Conservation (phyloP, 2,329 filamentous ascomycete genomes). For the Fusarium pseudoanthophilum region DNA sequence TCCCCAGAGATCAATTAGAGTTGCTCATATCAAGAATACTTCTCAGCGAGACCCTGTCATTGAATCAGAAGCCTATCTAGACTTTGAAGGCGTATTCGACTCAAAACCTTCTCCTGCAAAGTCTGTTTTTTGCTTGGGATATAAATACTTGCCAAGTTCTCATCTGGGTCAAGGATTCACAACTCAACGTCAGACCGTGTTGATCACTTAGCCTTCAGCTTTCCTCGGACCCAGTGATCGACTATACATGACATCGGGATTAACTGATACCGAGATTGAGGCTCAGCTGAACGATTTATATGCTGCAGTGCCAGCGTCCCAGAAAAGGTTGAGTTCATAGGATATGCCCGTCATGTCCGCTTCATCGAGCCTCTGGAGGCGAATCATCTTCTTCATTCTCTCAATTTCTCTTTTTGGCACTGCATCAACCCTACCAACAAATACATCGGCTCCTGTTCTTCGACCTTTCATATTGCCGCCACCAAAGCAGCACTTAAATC, state of each 20-base stretch:
- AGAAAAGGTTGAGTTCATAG: not conserved
- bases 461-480: conserved; percentile 3
- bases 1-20: not conserved
- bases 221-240: conserved; percentile 30
- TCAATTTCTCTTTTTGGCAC: conserved; percentile 12
- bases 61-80: not conserved
- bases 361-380: conserved; percentile 13
- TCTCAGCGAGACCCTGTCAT: not conserved
- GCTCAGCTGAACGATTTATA: conserved; percentile 31
- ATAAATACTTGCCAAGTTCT: conserved; percentile 3
- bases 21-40: not conserved
- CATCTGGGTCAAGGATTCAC: conserved; percentile 26
- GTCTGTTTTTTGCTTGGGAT: not conserved
- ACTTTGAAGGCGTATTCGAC: not conserved
- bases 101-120: not conserved
- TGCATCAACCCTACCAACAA: conserved; percentile 13
- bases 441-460: not conserved
- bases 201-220: conserved; percentile 24
- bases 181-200: conserved; percentile 33
- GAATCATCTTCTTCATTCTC: conserved; percentile 2
- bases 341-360: conserved; percentile 21
- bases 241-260: conserved; percentile 36
- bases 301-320: not conserved
- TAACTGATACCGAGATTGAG: conserved; percentile 35
- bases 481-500: conserved; percentile 18